Evolutionary conservation across 1,284 basidiomycete species (phyloP), one percentile per base, ranked within the genome.

Genomic region (Puccinia novopanici): DNA sequence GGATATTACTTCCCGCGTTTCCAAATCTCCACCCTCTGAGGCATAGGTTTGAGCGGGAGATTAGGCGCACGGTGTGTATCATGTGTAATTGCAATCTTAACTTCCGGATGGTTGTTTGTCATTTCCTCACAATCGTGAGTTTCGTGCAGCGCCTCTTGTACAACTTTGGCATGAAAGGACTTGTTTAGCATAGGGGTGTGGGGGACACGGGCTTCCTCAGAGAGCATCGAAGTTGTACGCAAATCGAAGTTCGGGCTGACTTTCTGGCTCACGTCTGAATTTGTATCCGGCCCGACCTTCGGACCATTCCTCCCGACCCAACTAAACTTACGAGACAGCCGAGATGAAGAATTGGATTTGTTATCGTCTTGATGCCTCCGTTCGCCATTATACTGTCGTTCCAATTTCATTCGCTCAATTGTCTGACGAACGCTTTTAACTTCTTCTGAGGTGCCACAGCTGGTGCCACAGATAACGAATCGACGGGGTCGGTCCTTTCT

Each of bases 321-420:
- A 24, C 73, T 75, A 24, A 75, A 75, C 34, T 50, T 75, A 19
- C 73, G 40, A 48, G 73, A 61, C 22, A 75, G 30, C 22, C 55
- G 54, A 48, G 73, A 40, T 57, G 52, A 37, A n/a, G 48, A 34
- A 55, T 57, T 54, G 6, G n/a, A 40, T 73, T 59, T 73, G 22
- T 57, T 59, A 73, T 73, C 54, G 3, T 42, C 71, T 13, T 59
- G 13, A 57, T 42, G 48, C 37, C 52, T 42, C 8, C 22, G n/a
- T 27, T 55, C 34, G 52, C 27, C 30, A 42, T 27, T 1, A 40
- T 55, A 59, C 50, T 73, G 52, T 27, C 71, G n/a, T 55, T 57
- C 54, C 71, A 59, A 40, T 40, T 59, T 73, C 71, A 73, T 52
- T 45, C 54, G 52, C 24, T 57, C 71, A 42, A 73, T 59, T 55